Evolutionary conservation across 257 asterid genomes (phyloP), one percentile per base, ranked within the genome.

Genomic region (Orobanche coerulescens): DNA sequence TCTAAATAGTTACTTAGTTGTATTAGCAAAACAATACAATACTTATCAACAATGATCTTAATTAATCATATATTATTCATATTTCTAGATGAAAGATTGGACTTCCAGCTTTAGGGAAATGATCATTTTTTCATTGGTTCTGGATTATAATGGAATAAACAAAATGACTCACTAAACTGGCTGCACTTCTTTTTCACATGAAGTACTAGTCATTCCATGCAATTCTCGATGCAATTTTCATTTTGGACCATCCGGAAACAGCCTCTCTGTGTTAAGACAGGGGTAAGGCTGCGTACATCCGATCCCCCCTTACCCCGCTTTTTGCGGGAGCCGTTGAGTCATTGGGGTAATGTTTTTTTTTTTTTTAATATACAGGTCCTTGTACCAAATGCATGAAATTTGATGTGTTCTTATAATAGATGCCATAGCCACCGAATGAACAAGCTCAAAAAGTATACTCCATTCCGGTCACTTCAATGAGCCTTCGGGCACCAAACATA

Each of bases 11-110:
- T 49, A 19, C 28, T 26, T 28, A 51, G 3, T 46, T 15, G 22
- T 48, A 34, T 25, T 18, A 25, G 9, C 47, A 24, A 11, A 56
- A 56, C 16, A 13, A 14, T 24, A 62, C 23, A 43, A 63, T 13
- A 36, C 30, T 19, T 14, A 30, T 49, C 12, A 33, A 24, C 18
- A 28, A 23, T 28, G 14, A 23, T 24, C 18, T 16, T 7, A 10
- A 25, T 44, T 1, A 5, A 13, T 13, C 15, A 59, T 22, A 20
- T 3, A 5, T 36, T 36, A 36, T 1, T 5, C 6, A 55, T 50
- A 44, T 44, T 43, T 46, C 53, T 46, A 33, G 37, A 61, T 5
- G 46, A 33, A 51, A 50, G 49, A 50, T 23, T n/a, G n/a, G n/a
- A n/a, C n/a, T 18, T 52, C 8, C 43, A 51, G 51, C 19, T 40